Evolutionary conservation across 495 filamentous ascomycete species (phyloP).

Genomic region (Aspergillus incahuasiensis): DNA sequence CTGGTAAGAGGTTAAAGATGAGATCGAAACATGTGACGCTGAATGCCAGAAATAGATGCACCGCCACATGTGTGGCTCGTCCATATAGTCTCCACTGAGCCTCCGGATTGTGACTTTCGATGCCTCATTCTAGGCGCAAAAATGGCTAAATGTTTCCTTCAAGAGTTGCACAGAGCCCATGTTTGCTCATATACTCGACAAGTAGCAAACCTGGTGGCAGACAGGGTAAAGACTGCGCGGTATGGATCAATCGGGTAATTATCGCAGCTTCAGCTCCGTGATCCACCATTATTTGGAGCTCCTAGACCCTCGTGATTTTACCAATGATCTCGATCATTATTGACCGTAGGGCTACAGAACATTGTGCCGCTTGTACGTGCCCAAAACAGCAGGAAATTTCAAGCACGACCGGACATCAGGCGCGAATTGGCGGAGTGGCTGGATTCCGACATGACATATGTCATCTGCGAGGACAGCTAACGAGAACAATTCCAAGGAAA

Average conservation of each 20-base stretch:
- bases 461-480: background rate
- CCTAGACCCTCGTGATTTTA: background rate
- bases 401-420: background rate
- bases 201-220: background rate
- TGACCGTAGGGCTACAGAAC: background rate
- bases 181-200: background rate
- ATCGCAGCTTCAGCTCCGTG: slow-evolving; percentile 2
- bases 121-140: too few species aligned
- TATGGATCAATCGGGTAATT: background rate
- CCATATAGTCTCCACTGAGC: too few species aligned
- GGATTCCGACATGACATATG: background rate
- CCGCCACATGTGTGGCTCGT: slow-evolving; percentile 2
- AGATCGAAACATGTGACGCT: slow-evolving; percentile 1
- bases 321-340: background rate
- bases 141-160: too few species aligned
- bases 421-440: slow-evolving; percentile 1
- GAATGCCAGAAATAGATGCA: background rate
- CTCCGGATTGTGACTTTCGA: too few species aligned
- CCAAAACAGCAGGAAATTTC: background rate
- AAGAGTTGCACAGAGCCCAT: background rate
- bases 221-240: background rate
- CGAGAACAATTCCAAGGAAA: too few species aligned
- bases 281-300: slow-evolving; percentile 1
- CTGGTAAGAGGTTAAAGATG: background rate
- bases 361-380: background rate